Base-by-base conservation (phyloP, 1,284 basidiomycete genomes). In the Rhodotorula mucilaginosa region DNA sequence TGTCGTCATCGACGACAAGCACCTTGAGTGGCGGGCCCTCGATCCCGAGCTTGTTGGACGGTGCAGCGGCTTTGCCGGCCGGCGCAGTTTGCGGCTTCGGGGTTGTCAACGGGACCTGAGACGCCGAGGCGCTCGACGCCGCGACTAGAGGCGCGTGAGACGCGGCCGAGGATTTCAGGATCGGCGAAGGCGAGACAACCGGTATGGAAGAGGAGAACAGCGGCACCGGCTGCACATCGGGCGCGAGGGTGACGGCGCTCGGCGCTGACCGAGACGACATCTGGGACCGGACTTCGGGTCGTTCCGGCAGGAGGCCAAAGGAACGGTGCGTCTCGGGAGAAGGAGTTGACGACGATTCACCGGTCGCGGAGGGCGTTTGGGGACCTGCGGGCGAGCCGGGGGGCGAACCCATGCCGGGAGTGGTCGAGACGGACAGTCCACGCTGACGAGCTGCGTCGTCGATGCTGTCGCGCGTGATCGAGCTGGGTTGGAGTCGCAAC, bases 1-100 rank as follows among this genome's bases (percentile, higher is more conserved):
- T 84, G 80, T 91, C 81, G 70, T 83, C 82, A 74, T 83, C 83
- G 68, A 83, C 82, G 15, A 83, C 82, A 1, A 83, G 81, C 26
- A 83, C 77, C 31, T 77, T 78, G 13, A 83, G 76, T 31, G 80
- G 78, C 4, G 76, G 74, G 44, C 79, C 78, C 13, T 66, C 48
- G 51, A 76, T 74, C 44, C 72, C 68, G 48, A 76, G 64, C 8
- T 67, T 64, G 34, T 52, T 54, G 34, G 57, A 31, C 15, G 63
- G 48, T 6, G 62, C 48, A 10, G 58, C 21, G 49, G 68, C 29
- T 10, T 23, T 29, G 19, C n/a, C 52, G 31, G 59, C 47, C 21
- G 29, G 5, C 7, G 66, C 13, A 10, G 15, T 26, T 2, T 29
- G 16, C 8, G 39, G 58, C 26, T 46, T 39, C 1, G 68, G 54